phyloP scores from a whole-genome alignment of 2,329 filamentous ascomycete genomes.

The Neofusicoccum sp. region DNA sequence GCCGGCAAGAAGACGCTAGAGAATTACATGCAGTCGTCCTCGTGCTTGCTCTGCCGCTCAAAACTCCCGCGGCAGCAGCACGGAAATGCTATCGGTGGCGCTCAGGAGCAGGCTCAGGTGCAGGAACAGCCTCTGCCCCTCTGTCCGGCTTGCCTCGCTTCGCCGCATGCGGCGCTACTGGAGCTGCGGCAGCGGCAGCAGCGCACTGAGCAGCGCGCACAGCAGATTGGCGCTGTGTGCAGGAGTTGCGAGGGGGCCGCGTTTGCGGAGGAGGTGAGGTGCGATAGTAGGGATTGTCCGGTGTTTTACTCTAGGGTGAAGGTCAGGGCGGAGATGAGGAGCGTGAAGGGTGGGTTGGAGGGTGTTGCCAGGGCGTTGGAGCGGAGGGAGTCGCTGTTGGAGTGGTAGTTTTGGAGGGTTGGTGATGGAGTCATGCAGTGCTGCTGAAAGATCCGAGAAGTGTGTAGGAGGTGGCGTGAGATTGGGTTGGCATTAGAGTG shows the following conservation, averaged over 20 bases:
- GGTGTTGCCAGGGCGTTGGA: conserved; percentile 31
- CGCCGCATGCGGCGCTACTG: conserved; percentile 61
- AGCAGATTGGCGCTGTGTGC: conserved; percentile 70
- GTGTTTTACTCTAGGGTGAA: conserved; percentile 80
- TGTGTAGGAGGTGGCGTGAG: background rate
- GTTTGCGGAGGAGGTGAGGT: conserved; percentile 74
- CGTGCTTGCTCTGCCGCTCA: conserved; percentile 72
- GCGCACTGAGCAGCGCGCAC: conserved; percentile 61
- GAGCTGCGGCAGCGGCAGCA: conserved; percentile 62
- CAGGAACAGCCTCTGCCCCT: conserved; percentile 43
- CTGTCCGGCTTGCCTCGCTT: conserved; percentile 57
- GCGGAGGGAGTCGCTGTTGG: conserved; percentile 18
- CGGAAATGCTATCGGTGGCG: conserved; percentile 3
- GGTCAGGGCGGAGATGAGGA: conserved; percentile 42
- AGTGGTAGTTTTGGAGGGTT: background rate
- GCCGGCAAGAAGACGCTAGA: conserved; percentile 72
- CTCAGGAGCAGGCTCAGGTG: background rate
- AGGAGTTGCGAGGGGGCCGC: conserved; percentile 73
- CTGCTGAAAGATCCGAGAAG: background rate
- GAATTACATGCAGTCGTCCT: conserved; percentile 80
- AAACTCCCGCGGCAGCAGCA: conserved; percentile 49
- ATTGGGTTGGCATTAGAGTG: background rate
- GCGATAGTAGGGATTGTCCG: conserved; percentile 88
- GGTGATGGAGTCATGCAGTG: background rate
- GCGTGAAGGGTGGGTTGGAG: conserved; percentile 27